These are phyloP conservation scores for Epichloe scottii DNA, from an alignment of 2,329 filamentous ascomycete species.

Conservation along the genomic window DNA sequence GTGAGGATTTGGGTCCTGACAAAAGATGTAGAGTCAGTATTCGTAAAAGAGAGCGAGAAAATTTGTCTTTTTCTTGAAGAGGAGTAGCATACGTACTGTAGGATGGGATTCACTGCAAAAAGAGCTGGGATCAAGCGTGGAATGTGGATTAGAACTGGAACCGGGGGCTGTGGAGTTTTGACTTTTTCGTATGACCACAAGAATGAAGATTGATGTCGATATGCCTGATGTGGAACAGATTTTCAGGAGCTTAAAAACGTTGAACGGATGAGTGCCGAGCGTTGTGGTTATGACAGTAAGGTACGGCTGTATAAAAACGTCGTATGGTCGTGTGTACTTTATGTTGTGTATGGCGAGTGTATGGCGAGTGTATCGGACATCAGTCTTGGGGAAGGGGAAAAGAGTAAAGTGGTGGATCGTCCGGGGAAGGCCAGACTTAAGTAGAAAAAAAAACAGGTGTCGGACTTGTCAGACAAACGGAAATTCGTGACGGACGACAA, in stretches of 20 bases:
- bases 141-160: not conserved
- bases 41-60: not conserved
- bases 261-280: not conserved
- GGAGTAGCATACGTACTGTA: not conserved
- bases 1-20: not conserved
- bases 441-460: not conserved
- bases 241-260: not conserved
- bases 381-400: not conserved
- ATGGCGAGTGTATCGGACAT: not conserved
- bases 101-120: not conserved
- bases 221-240: not conserved
- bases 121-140: not conserved
- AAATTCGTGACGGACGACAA: slow-evolving; percentile 6
- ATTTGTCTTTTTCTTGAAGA: not conserved
- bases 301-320: not conserved
- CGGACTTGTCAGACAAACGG: not conserved
- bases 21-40: not conserved
- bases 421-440: slow-evolving; percentile 3
- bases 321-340: not conserved
- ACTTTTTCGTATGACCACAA: not conserved
- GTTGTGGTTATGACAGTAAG: not conserved
- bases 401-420: not conserved
- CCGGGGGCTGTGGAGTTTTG: not conserved
- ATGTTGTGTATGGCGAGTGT: not conserved
- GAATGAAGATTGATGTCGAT: not conserved